Percentiles rank a stretch among this genome's conserved stretches.
Conservation (phyloP, 345 rosid species). For the Odontarrhena argentea region DNA sequence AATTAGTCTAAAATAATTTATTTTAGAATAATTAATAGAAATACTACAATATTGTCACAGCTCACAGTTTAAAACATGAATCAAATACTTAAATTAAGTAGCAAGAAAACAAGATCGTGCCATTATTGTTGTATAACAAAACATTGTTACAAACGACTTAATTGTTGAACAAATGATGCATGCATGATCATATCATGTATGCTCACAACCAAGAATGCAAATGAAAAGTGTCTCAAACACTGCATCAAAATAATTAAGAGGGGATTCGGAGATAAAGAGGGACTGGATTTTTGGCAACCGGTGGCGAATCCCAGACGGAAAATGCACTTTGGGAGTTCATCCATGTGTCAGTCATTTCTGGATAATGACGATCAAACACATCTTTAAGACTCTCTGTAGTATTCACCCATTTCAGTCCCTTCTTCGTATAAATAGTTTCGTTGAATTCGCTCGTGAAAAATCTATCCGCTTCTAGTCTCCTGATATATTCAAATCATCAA, state of each 20-base stretch:
- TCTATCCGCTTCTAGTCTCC: constrained; percentile 65
- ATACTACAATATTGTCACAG: too few relatives aligned
- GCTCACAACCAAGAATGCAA: not conserved
- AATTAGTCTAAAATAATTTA: too few relatives aligned
- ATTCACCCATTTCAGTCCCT: constrained; percentile 64
- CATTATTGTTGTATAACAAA: not conserved
- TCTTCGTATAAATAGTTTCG: constrained; percentile 53
- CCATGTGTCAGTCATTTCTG: constrained; percentile 52
- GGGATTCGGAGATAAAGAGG: constrained; percentile 59
- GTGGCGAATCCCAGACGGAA: constrained; percentile 62
- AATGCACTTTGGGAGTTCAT: constrained; percentile 65
- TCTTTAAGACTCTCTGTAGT: constrained; percentile 53
- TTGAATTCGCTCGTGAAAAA: constrained; percentile 61
- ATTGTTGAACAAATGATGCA: not conserved
- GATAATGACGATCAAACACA: constrained; percentile 58
- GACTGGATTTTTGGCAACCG: constrained; percentile 32
- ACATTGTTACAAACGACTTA: not conserved
- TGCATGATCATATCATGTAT: not conserved
- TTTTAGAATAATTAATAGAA: too few relatives aligned
- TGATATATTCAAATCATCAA: constrained; percentile 19
- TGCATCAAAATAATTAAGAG: constrained; percentile 18
- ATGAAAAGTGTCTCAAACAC: not conserved
- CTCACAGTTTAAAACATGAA: too few relatives aligned
- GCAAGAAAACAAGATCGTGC: not conserved
- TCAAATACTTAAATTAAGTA: not conserved